Evolutionary conservation across 1,284 basidiomycete species (phyloP).

Genomic region (Microbotryomycetes sp.): DNA sequence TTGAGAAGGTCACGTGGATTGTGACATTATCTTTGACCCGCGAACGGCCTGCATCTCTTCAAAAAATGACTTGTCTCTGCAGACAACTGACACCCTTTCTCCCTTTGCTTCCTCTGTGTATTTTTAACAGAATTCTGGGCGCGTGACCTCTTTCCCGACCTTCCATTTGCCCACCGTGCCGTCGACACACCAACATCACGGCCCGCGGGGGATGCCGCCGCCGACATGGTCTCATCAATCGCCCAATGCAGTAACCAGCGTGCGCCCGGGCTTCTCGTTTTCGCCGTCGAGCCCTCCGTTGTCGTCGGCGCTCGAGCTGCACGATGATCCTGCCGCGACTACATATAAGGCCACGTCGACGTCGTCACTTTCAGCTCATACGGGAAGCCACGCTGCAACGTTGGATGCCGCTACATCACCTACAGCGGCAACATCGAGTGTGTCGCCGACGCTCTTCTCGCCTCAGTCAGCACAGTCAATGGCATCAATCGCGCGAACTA

Average conservation of each 20-base stretch:
- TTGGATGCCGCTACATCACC: not conserved
- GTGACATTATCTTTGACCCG: too few relatives aligned
- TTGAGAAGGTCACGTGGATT: too few relatives aligned
- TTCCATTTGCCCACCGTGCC: not conserved
- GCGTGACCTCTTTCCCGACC: not conserved
- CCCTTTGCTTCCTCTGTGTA: too few relatives aligned
- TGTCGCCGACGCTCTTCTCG: conserved; percentile 21
- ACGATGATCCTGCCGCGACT: too few relatives aligned
- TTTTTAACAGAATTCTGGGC: too few relatives aligned
- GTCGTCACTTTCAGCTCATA: not conserved
- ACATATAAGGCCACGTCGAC: not conserved
- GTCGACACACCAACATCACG: not conserved
- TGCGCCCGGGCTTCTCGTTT: conserved; percentile 23
- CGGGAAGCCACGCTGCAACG: conserved; percentile 2
- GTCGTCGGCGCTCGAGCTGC: not conserved
- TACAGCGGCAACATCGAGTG: conserved; percentile 9
- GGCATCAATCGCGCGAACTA: conserved; percentile 13
- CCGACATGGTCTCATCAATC: not conserved
- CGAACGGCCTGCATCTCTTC: too few relatives aligned
- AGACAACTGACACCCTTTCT: too few relatives aligned
- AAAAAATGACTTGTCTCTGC: too few relatives aligned
- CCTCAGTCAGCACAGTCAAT: conserved; percentile 18
- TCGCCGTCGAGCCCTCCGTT: conserved; percentile 19
- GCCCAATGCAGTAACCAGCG: not conserved
- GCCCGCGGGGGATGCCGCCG: not conserved